These are phyloP conservation scores for Collybia nuda DNA, from an alignment of 768 basidiomycete genomes.

Conservation along the genomic window DNA sequence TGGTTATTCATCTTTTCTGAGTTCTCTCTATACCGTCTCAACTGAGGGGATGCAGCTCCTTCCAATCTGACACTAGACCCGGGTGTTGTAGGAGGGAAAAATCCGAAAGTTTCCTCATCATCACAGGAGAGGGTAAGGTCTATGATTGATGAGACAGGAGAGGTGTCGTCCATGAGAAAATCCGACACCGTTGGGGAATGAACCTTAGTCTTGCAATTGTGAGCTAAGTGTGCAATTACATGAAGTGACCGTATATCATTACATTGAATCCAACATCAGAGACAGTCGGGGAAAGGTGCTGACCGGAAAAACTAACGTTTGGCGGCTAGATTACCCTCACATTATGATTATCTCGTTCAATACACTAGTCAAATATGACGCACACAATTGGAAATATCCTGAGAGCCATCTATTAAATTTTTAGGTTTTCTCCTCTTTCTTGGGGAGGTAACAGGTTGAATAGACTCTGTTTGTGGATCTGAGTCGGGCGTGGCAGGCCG, in stretches of 20 bases:
- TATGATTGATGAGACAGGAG: neutral
- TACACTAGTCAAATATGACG: no score
- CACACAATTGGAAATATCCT: no score
- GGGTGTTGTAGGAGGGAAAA: slow-evolving; percentile 1
- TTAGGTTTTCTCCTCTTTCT: slow-evolving; percentile 14
- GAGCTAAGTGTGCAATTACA: neutral
- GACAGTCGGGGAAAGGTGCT: slow-evolving; percentile 13
- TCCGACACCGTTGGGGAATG: slow-evolving; percentile 23
- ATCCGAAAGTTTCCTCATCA: neutral
- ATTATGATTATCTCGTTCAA: neutral
- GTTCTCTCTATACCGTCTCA: neutral
- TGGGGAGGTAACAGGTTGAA: slow-evolving; percentile 3
- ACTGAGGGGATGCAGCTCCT: neutral
- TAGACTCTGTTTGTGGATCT: neutral
- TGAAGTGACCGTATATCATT: neutral
- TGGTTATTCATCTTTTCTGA: no score
- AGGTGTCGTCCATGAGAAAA: neutral
- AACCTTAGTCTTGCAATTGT: neutral
- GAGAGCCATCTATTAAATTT: neutral
- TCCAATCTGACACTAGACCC: slow-evolving; percentile 15
- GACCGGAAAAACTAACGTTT: neutral
- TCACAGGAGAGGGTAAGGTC: slow-evolving; percentile 1
- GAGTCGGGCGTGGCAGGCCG: neutral
- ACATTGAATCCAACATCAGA: slow-evolving; percentile 12
- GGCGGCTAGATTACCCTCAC: neutral